phyloP scores from a whole-genome alignment of 139 green algal species.

The Micractinium sp. region DNA sequence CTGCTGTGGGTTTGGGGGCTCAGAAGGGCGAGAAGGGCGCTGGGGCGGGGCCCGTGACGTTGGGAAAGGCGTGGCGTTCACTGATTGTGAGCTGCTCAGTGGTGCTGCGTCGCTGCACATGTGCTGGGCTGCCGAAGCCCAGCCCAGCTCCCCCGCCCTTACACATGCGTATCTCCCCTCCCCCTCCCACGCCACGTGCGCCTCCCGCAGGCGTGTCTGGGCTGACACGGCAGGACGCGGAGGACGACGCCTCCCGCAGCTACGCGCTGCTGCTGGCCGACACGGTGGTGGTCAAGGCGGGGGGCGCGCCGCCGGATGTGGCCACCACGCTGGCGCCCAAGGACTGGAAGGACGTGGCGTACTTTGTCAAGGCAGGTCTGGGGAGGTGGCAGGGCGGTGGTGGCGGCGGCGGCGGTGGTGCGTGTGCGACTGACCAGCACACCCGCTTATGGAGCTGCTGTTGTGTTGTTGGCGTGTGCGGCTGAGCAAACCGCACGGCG shows the following conservation, averaged over 20 bases:
- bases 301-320: constrained; percentile 63
- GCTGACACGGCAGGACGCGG: constrained; percentile 26
- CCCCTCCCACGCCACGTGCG: not conserved
- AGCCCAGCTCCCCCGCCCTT: not conserved
- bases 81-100: not conserved
- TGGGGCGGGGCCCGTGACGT: no score
- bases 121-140: no score
- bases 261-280: constrained; percentile 89
- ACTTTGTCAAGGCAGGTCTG: constrained; percentile 66
- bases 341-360: constrained; percentile 73
- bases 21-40: no score
- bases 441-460: no score
- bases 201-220: constrained; percentile 35
- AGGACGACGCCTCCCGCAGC: constrained; percentile 26
- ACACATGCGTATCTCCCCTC: not conserved
- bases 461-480: no score
- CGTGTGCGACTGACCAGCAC: constrained; percentile 70
- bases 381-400: no score
- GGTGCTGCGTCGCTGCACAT: not conserved
- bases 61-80: no score
- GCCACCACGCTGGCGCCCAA: constrained; percentile 63
- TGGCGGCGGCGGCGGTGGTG: constrained; percentile 5
- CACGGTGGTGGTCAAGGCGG: constrained; percentile 80
- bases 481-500: no score
- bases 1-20: not conserved